Evolutionary conservation across 805 yeast genomes (phyloP), one percentile per base, ranked within the genome.

Genomic region (Clavispora vitiphila): DNA sequence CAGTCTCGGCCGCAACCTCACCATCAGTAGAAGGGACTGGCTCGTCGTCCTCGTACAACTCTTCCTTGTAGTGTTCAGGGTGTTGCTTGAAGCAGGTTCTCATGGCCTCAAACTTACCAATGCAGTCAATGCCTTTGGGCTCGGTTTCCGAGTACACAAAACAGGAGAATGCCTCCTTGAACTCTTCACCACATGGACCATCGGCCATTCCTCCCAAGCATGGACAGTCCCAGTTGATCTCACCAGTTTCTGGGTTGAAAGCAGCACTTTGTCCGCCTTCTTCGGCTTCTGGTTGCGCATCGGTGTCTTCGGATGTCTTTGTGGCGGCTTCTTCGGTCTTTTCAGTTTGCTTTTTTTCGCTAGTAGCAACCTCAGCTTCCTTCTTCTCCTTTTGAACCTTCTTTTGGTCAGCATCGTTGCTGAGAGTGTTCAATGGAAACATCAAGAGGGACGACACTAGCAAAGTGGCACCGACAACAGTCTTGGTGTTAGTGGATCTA

Each of bases 181-280:
- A 88, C 67, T 89, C 96, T 55, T 82, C 90, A 43, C 99, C 99
- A 69, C 99, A 93, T 42, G 99, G 98, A 0, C 99, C 99, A 51
- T 90, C 76, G 24, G 99, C 98, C 97, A 93, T 88, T 32, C 99
- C 99, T 25, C 98, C 99, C 38, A 93, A 72, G 65, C 98, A 91
- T n/a, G 99, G 98, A 65, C 99, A 93, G 60, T 93, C 98, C 99
- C 99, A 93, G 78, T 93, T 91, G 67, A 93, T 93, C 62, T 91
- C 98, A 23, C 99, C 99, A 3, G 99, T 93, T 57, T 86, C 96
- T 23, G 97, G 97, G 69, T 91, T 80, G 67, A 80, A 91, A 4
- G 98, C 96, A 29, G 88, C 85, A 16, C 67, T 65, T 34, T 65
- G 74, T 34, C 67, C 71, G 31, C 58, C 64, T 38, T 58, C 69